Evolutionary conservation across 1,139 yeast genomes (phyloP).

Genomic region (Saccharomyces hybrid): DNA sequence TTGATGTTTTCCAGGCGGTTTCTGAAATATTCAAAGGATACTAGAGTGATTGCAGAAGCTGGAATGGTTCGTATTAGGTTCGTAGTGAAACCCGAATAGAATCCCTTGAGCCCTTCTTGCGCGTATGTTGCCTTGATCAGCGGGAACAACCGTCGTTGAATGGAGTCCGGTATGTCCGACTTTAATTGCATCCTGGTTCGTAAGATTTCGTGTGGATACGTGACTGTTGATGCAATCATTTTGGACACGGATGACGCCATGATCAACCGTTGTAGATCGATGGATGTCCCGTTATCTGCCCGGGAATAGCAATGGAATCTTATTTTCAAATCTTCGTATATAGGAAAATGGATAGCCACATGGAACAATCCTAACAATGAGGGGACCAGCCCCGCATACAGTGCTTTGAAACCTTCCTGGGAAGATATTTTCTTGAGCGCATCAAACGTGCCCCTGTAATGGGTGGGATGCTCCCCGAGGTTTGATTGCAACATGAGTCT

Average conservation of each 20-base stretch:
- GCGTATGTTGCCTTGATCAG: slow-evolving; percentile 47
- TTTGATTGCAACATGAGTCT: slow-evolving; percentile 78
- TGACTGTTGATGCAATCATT: slow-evolving; percentile 79
- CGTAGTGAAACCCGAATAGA: slow-evolving; percentile 82
- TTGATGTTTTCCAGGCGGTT: slow-evolving; percentile 21
- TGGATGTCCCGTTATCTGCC: slow-evolving; percentile 7
- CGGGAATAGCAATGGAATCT: slow-evolving; percentile 32
- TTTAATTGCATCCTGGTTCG: slow-evolving; percentile 79
- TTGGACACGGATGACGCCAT: slow-evolving; percentile 76
- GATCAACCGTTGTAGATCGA: slow-evolving; percentile 43
- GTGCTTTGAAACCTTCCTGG: slow-evolving; percentile 72
- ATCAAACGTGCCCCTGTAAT: slow-evolving; percentile 72
- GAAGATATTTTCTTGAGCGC: slow-evolving; percentile 73
- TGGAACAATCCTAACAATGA: slow-evolving; percentile 85
- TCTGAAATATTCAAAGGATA: slow-evolving; percentile 85
- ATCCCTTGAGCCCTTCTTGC: slow-evolving; percentile 74
- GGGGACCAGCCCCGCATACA: slow-evolving; percentile 85
- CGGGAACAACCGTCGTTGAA: slow-evolving; percentile 34
- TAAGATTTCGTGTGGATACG: slow-evolving; percentile 93
- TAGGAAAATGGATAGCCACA: slow-evolving; percentile 95
- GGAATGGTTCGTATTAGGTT: slow-evolving; percentile 90
- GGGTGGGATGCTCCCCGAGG: slow-evolving; percentile 28
- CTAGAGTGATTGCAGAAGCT: slow-evolving; percentile 86
- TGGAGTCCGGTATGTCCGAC: slow-evolving; percentile 24
- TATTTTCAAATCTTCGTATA: slow-evolving; percentile 74